These are phyloP conservation scores for Capsicum chinense DNA, from an alignment of 257 asterid genomes.

Conservation along the genomic window DNA sequence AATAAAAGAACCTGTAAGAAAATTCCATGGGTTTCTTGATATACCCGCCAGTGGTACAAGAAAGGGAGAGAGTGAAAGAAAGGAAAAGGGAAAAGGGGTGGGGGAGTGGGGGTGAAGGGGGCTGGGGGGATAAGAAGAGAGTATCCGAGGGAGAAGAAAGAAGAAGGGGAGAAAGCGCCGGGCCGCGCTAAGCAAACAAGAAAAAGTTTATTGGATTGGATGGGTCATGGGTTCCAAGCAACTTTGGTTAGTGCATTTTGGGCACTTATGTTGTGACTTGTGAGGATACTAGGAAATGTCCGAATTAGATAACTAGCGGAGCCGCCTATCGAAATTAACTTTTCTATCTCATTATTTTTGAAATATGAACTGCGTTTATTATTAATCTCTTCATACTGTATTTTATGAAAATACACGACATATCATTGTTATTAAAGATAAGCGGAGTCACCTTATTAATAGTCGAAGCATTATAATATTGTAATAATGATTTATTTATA, in stretches of 20 bases:
- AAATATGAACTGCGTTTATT: too few species aligned
- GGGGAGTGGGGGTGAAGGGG: too few species aligned
- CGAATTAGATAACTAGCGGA: too few species aligned
- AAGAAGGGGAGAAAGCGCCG: not conserved
- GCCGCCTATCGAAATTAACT: too few species aligned
- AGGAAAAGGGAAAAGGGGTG: not conserved
- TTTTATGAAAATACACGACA: too few species aligned
- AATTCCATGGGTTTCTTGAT: slow-evolving; percentile 1
- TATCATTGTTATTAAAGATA: too few species aligned
- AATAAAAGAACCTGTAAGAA: not conserved
- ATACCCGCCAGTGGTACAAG: not conserved
- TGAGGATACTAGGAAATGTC: not conserved
- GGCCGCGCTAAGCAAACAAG: not conserved
- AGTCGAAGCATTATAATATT: too few species aligned
- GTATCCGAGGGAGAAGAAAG: slow-evolving; percentile 17
- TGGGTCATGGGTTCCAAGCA: not conserved
- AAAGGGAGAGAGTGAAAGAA: not conserved
- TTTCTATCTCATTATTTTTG: too few species aligned
- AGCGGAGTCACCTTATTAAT: too few species aligned
- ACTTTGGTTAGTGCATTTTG: not conserved
- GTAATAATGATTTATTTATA: too few species aligned
- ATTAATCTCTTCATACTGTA: too few species aligned
- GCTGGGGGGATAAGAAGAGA: not conserved
- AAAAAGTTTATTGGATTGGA: not conserved
- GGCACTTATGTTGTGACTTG: not conserved